Evolutionary conservation across 2,329 filamentous ascomycete species (phyloP).

Genomic region (Ploettnerulaceae sp.): DNA sequence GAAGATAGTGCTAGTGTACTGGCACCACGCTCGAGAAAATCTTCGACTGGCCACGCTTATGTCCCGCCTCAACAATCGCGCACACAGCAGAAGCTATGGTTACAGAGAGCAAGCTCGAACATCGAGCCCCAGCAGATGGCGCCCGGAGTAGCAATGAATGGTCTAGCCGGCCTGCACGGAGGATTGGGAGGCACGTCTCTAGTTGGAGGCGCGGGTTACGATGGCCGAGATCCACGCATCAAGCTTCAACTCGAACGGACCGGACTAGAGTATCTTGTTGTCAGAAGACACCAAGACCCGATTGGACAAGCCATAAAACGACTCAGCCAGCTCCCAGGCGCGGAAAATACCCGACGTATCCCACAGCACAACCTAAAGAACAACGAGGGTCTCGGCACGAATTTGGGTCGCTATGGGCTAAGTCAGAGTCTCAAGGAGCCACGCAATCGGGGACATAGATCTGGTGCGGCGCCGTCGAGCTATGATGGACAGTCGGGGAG

Average conservation of each 20-base stretch:
- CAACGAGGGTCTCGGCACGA: conserved; percentile 28
- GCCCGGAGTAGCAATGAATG: conserved; percentile 36
- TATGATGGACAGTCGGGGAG: conserved; percentile 20
- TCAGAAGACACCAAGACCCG: conserved; percentile 67
- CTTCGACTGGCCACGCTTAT: conserved; percentile 24
- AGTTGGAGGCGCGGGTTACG: conserved; percentile 50
- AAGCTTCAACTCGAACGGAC: conserved; percentile 63
- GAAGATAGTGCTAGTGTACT: conserved; percentile 42
- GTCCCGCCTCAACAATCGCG: conserved; percentile 49
- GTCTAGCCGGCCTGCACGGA: conserved; percentile 23
- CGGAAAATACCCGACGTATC: conserved; percentile 47
- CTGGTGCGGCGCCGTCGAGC: conserved; percentile 15
- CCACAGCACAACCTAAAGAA: conserved; percentile 36
- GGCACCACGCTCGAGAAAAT: conserved; percentile 38
- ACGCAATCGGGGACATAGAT: conserved; percentile 7
- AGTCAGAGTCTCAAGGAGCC: conserved; percentile 39
- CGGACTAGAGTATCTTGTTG: conserved; percentile 68
- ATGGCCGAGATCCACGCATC: conserved; percentile 58
- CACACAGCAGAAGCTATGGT: conserved; percentile 70
- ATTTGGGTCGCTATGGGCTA: conserved; percentile 33
- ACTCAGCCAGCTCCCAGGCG: conserved; percentile 47
- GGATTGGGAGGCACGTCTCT: conserved; percentile 18
- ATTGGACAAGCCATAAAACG: conserved; percentile 57
- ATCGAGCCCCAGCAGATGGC: conserved; percentile 57
- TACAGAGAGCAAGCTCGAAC: conserved; percentile 67